Evolutionary conservation across 257 asterid species (phyloP).

Genomic region (Datura wrightii): DNA sequence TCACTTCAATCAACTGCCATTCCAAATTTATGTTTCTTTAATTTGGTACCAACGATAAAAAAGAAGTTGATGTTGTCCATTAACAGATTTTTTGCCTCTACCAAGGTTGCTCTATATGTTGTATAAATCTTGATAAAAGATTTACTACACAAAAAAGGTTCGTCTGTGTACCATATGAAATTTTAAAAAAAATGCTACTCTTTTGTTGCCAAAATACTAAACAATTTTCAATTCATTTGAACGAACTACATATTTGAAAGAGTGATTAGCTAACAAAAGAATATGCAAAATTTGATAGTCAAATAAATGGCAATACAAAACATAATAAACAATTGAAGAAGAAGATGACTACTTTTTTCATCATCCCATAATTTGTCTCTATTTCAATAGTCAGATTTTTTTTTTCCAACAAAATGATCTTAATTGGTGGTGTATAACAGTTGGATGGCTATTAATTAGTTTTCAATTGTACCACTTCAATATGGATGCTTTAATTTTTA

Average conservation of each 20-base stretch:
- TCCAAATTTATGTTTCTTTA: not conserved
- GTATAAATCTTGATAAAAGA: not conserved
- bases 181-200: too few relatives aligned
- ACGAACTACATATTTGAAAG: not conserved
- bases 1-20: not conserved
- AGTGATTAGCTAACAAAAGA: not conserved
- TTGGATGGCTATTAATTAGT: not conserved
- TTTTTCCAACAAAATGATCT: not conserved
- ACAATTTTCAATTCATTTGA: not conserved
- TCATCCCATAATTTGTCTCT: not conserved
- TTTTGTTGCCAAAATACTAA: not conserved
- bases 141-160: not conserved
- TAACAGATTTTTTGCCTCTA: not conserved
- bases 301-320: not conserved
- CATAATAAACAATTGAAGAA: not conserved
- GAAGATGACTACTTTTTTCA: not conserved
- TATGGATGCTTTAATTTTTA: conserved; percentile 1
- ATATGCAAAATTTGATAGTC: not conserved
- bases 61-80: not conserved
- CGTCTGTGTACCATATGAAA: not conserved
- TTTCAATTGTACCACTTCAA: not conserved
- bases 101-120: not conserved
- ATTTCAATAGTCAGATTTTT: not conserved
- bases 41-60: not conserved
- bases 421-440: conserved; percentile 13